These are phyloP conservation scores for Anthracocystis panici-leucophaei DNA, from an alignment of 1,284 basidiomycete species.

Conservation along the genomic window DNA sequence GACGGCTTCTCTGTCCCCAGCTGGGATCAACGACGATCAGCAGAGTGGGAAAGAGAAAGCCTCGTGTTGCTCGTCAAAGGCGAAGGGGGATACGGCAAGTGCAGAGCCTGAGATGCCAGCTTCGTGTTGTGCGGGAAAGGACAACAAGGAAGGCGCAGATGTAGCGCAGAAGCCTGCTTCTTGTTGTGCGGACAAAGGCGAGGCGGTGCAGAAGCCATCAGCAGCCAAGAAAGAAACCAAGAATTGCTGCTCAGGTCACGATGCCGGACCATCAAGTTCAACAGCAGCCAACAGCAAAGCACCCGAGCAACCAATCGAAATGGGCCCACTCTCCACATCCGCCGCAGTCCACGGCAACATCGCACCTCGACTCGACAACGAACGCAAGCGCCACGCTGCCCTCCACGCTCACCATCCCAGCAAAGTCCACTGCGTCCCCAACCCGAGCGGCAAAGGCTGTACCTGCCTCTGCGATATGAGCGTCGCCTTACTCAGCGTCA, in stretches of 20 bases:
- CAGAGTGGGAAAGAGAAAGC: not conserved
- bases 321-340: slow-evolving; percentile 39
- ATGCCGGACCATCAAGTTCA: not conserved
- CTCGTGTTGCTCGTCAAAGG: slow-evolving; percentile 26
- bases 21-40: not conserved
- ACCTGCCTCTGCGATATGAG: slow-evolving; percentile 65
- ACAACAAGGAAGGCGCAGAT: not conserved
- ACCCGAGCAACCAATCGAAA: slow-evolving; percentile 10
- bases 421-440: slow-evolving; percentile 68
- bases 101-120: not conserved
- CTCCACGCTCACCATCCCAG: slow-evolving; percentile 32
- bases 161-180: not conserved
- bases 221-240: slow-evolving; percentile 8
- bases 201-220: not conserved
- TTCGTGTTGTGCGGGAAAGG: slow-evolving; percentile 21
- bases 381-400: slow-evolving; percentile 20
- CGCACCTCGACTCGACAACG: slow-evolving; percentile 3
- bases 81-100: not conserved
- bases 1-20: not conserved
- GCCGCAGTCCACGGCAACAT: slow-evolving; percentile 15
- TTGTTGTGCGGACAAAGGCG: slow-evolving; percentile 16
- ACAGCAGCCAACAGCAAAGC: not conserved
- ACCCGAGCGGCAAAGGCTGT: slow-evolving; percentile 65
- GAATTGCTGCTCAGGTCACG: slow-evolving; percentile 32
- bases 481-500: slow-evolving; percentile 62